Base-by-base conservation (phyloP, 805 yeast genomes). In the Starmerella ratchasimensis region DNA sequence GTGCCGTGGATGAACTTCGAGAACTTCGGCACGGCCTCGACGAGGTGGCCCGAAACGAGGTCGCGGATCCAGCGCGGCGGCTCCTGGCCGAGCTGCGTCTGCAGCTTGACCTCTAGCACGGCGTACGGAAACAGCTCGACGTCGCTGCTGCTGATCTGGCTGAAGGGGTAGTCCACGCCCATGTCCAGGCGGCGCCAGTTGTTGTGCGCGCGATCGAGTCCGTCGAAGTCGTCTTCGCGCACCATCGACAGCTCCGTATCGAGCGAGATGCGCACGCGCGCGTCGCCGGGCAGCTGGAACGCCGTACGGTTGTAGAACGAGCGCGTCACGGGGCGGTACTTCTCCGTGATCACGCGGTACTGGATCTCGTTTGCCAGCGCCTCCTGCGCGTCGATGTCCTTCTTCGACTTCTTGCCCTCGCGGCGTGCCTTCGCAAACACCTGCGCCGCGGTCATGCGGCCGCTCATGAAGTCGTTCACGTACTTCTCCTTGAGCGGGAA, bases 181-280 rank as follows among this genome's bases (percentile, higher is more conserved):
- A 90, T 90, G 59, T 90, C 98, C 77, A 77, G 84, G 62, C 99
- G 75, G 64, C 98, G 77, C 99, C 99, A 90, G 61, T 90, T 90
- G 28, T 77, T 78, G 48, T 81, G 68, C 2, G 97, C 82, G 59
- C 98, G 74, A 56, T 84, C 88, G 41, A 66, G 59, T 18, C 95
- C 95, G 60, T 90, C 98, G 55, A 90, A 90, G 57, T 88, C 76
- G 58, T 90, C 99, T 60, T 90, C 99, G 58, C 98, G 76, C 29
- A 88, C 84, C 94, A 90, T 82, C n/a, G 93, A 68, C 48, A 90
- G 71, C 62, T 90, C 97, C 0, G 98, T 88, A 57, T 90, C 99
- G 46, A 90, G 74, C 31, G 98, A 90, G 47, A 93, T 90, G 67
- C 99, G 84, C 28, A 90, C 99, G 55, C 98, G 74, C 6, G 99